phyloP scores from a whole-genome alignment of 768 basidiomycete species.

The Boletus edulis region DNA sequence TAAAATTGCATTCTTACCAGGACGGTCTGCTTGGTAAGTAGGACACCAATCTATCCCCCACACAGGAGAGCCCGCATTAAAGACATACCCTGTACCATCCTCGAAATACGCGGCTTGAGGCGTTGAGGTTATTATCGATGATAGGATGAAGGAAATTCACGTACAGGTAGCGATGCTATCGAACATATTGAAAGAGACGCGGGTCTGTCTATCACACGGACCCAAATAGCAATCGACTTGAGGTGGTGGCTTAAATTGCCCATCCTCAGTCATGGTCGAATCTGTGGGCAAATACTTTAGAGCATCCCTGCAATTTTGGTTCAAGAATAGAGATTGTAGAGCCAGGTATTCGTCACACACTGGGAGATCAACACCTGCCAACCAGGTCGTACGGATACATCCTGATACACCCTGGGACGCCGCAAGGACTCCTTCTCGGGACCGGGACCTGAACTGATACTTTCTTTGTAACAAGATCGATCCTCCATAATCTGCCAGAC shows the following conservation, averaged over 20 bases:
- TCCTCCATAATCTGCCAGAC: conserved; percentile 81
- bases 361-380: conserved; percentile 44
- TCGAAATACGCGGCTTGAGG: conserved; percentile 58
- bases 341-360: conserved; percentile 40
- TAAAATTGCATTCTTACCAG: conserved; percentile 36
- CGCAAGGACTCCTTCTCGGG: conserved; percentile 47
- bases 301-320: conserved; percentile 45
- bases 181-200: conserved; percentile 51
- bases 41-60: conserved; percentile 96
- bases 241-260: conserved; percentile 49
- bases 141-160: conserved; percentile 36
- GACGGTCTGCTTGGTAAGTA: conserved; percentile 54
- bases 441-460: conserved; percentile 26
- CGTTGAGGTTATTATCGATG: background rate
- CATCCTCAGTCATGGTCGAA: conserved; percentile 47
- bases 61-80: conserved; percentile 88
- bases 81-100: conserved; percentile 61
- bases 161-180: conserved; percentile 57
- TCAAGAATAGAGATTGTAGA: background rate
- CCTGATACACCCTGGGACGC: conserved; percentile 57
- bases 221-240: conserved; percentile 65
- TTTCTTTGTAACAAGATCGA: conserved; percentile 74
- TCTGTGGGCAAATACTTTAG: conserved; percentile 59
- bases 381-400: conserved; percentile 41
- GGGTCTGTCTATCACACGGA: conserved; percentile 52